phyloP scores from a whole-genome alignment of 1,139 yeast genomes.

The Candida pseudoviswanathii region DNA sequence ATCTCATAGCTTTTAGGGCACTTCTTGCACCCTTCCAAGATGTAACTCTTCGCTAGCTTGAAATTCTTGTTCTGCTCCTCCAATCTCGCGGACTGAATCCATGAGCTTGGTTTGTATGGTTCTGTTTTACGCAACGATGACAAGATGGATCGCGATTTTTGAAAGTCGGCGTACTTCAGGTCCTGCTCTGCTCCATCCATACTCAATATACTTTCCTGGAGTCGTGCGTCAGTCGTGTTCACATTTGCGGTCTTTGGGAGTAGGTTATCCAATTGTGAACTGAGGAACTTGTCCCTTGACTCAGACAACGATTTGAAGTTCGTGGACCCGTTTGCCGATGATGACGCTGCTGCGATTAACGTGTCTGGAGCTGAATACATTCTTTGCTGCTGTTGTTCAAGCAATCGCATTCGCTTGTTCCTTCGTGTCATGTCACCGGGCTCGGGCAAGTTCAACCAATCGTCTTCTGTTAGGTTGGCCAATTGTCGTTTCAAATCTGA shows the following conservation, averaged over 20 bases:
- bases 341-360: constrained; percentile 33
- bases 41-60: constrained; percentile 58
- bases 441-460: constrained; percentile 86
- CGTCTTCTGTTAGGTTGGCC: constrained; percentile 58
- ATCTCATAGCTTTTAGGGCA: constrained; percentile 71
- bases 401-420: constrained; percentile 70
- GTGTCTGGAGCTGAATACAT: constrained; percentile 85
- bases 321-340: constrained; percentile 23
- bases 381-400: constrained; percentile 65
- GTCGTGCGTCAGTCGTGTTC: constrained; percentile 44
- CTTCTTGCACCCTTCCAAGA: constrained; percentile 70
- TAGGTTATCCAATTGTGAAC: constrained; percentile 45
- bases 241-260: constrained; percentile 21
- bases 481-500: constrained; percentile 63
- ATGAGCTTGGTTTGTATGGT: constrained; percentile 74
- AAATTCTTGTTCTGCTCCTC: constrained; percentile 68
- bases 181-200: constrained; percentile 15
- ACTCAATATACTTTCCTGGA: constrained; percentile 15
- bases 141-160: constrained; percentile 60
- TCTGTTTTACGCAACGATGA: constrained; percentile 70
- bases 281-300: constrained; percentile 56
- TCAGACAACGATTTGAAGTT: constrained; percentile 52
- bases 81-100: constrained; percentile 86
- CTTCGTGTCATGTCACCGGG: constrained; percentile 84
- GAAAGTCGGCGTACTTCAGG: constrained; percentile 16